Evolutionary conservation across 257 asterid genomes (phyloP), one percentile per base, ranked within the genome.

Genomic region (Penstemon davidsonii): DNA sequence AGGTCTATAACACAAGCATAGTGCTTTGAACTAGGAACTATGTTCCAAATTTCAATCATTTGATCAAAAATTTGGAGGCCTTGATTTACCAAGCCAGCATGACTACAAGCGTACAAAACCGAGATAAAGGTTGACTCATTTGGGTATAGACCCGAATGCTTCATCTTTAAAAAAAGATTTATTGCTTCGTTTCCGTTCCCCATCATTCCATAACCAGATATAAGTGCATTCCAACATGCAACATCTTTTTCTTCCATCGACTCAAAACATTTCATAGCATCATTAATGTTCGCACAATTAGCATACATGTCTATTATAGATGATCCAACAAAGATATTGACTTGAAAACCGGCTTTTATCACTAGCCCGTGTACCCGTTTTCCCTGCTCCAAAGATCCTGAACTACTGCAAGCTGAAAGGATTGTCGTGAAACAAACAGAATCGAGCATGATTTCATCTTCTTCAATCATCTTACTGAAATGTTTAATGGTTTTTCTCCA

Each of bases 301-400:
- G 79, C 81, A 62, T 84, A 84, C 91, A 84, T 84, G 77, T 79
- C 87, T 62, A 87, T 82, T 11, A 73, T 38, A 71, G 88, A 42
- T 8, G 90, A 82, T 65, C 88, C 93, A 36, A 75, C 75, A 57
- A 82, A 84, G 4, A 74, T 8, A 66, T 84, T 86, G 56, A 68
- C 71, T 64, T 82, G 76, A 41, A 80, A 78, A 52, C 88, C 87
- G 0, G 62, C 5, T 74, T 86, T 84, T 54, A 80, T 75, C 42
- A 75, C 82, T 45, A 86, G 73, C 5, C 70, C 74, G 13, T 86
- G 90, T 4, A 82, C 73, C 5, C 81, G 73, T 58, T 56, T 80
- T n/a, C 93, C 93, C 74, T 80, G 90, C 68, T 80, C 78, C 74
- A 86, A 77, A 61, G 93, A 85, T 57, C 86, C 88, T 6, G 78